Base-by-base conservation (phyloP, 2,329 filamentous ascomycete genomes). In the Cladophialophora psammophila region DNA sequence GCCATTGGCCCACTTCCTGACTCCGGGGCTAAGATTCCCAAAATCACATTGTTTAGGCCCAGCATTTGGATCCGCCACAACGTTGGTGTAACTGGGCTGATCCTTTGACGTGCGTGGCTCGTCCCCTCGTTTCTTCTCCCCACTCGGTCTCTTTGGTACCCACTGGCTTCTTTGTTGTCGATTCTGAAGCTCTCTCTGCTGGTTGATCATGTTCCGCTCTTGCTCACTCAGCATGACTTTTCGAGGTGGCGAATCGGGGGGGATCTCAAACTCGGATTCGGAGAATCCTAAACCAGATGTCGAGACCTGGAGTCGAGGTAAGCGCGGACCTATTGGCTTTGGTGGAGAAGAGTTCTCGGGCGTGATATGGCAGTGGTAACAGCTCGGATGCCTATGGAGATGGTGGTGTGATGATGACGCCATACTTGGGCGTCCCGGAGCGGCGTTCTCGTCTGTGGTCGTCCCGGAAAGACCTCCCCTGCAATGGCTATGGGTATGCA, bases 201-300 rank as follows among this genome's bases (percentile, higher is more conserved):
- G 72, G 50, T 69, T 63, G 48, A 74, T 72, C 71, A 73, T 71
- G 53, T 70, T 73, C 10, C 71, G 60, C 50, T 73, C 73, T 7
- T 69, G 63, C 56, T 74, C 72, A 60, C 72, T 73, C 3, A 73
- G 64, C 72, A 73, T 74, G 12, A 73, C 73, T 42, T 74, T 74
- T 42, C 65, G 64, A 48, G 69, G 71, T 20, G 72, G 71, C 8
- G 71, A 72, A 48, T 74, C 72, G 36, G 68, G 42, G 35, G 71
- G 67, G 26, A 73, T 64, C 45, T 72, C 71, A 55, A 73, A 73
- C 56, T 74, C 72, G 6, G 72, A 69, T 38, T 74, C 73, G 8
- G 72, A 73, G 40, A 74, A 73, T 7, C 71, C 73, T 18, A 74
- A 60, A 12, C 72, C 72, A 9, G 73, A 74, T 5, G 72, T 74